phyloP scores from a whole-genome alignment of 805 yeast genomes.

The Komagataella populi region DNA sequence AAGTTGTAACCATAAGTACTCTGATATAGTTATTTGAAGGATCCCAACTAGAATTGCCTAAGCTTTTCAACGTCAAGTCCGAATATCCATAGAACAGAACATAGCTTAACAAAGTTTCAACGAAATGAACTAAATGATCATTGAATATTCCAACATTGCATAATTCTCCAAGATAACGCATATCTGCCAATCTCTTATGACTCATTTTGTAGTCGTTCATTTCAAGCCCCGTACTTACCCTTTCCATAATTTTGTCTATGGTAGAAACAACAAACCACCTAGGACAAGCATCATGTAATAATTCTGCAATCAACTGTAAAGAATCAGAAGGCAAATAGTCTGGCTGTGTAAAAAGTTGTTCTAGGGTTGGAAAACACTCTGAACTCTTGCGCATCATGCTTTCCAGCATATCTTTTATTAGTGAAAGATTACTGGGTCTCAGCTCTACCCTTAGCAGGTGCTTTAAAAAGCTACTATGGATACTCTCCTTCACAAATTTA shows the following conservation, averaged over 20 bases:
- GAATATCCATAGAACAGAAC: constrained; percentile 56
- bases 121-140: constrained; percentile 26
- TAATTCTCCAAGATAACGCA: constrained; percentile 46
- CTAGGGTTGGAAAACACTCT: constrained; percentile 17
- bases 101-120: constrained; percentile 39
- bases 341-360: constrained; percentile 39
- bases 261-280: constrained; percentile 25
- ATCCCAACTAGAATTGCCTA: constrained; percentile 24
- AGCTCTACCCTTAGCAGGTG: constrained; percentile 40
- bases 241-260: constrained; percentile 56
- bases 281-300: constrained; percentile 20
- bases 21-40: constrained; percentile 60
- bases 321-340: constrained; percentile 48
- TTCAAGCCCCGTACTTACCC: constrained; percentile 55
- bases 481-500: constrained; percentile 26
- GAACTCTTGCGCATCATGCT: constrained; percentile 20
- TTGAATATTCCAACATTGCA: constrained; percentile 33
- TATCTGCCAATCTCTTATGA: constrained; percentile 47
- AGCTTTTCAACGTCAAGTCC: constrained; percentile 7
- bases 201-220: constrained; percentile 42
- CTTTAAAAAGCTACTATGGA: constrained; percentile 22
- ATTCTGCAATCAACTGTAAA: constrained; percentile 35
- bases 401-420: constrained; percentile 14
- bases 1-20: constrained; percentile 35
- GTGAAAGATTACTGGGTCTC: constrained; percentile 17